Percentiles rank a stretch among this genome's conserved stretches.
Conservation (phyloP, 1,139 yeast genomes). For the Debaryomyces psychrophilus region DNA sequence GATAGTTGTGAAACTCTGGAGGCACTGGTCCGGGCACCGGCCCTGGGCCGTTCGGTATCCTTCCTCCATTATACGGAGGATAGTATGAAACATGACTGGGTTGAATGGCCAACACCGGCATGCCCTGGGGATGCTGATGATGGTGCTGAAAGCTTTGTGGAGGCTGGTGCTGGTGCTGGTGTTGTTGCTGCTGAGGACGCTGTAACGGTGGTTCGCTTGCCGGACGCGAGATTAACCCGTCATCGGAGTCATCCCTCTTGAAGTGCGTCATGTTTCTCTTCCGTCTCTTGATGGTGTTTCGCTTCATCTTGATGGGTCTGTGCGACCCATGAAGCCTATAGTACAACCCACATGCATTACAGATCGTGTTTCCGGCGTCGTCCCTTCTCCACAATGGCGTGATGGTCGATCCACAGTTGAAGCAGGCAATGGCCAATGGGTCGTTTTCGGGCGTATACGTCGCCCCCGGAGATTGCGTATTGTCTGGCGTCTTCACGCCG, state of each 20-base stretch:
- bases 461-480: background rate
- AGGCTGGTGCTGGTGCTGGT: conserved; percentile 11
- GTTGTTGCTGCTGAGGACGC: background rate
- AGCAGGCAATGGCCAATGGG: conserved; percentile 70
- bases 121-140: background rate
- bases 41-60: conserved; percentile 52
- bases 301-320: conserved; percentile 76
- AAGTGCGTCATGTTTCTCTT: conserved; percentile 45
- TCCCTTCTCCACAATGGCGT: conserved; percentile 90
- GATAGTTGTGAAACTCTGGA: conserved; percentile 18
- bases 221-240: conserved; percentile 7
- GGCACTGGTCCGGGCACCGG: conserved; percentile 52
- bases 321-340: conserved; percentile 76
- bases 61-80: conserved; percentile 43
- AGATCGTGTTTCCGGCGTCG: conserved; percentile 76
- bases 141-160: background rate
- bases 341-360: conserved; percentile 89
- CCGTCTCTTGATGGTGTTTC: conserved; percentile 73
- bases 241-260: conserved; percentile 16
- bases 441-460: background rate
- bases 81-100: conserved; percentile 24
- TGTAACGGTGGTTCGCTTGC: background rate
- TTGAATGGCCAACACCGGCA: conserved; percentile 4
- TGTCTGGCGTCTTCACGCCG: conserved; percentile 8
- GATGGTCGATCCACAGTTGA: conserved; percentile 79